These are phyloP conservation scores for Stephanodiscus minutulus DNA, from an alignment of 108 stramenopile species.

Conservation along the genomic window DNA sequence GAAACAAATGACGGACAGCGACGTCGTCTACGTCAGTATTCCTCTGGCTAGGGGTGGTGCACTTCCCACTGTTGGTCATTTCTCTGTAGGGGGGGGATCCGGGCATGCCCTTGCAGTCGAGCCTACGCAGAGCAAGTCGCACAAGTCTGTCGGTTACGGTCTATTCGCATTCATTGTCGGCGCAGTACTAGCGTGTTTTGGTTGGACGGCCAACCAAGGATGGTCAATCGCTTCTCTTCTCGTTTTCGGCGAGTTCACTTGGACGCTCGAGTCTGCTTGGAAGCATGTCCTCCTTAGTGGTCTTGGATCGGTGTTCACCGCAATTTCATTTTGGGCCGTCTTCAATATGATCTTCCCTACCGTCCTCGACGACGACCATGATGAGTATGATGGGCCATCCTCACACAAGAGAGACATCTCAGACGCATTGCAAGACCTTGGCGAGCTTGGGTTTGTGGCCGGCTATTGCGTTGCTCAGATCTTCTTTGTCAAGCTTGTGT, in stretches of 20 bases:
- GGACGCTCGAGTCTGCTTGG: conserved; percentile 23
- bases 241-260: conserved; percentile 30
- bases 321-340: conserved; percentile 22
- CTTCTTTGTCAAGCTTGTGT: conserved; percentile 4
- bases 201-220: conserved; percentile 32
- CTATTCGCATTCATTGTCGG: conserved; percentile 31
- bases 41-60: background rate
- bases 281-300: conserved; percentile 25
- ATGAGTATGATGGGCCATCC: conserved; percentile 5
- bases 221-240: conserved; percentile 30
- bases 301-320: conserved; percentile 13
- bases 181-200: conserved; percentile 11
- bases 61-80: too few species aligned
- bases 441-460: conserved; percentile 33
- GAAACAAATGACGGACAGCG: background rate
- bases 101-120: background rate
- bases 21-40: conserved; percentile 4
- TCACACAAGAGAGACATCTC: conserved; percentile 11
- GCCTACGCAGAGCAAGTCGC: background rate
- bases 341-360: conserved; percentile 19
- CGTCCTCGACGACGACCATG: conserved; percentile 2
- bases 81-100: too few species aligned
- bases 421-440: conserved; percentile 33
- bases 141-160: background rate
- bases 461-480: conserved; percentile 24